Evolutionary conservation across 495 filamentous ascomycete genomes (phyloP).

Genomic region (Mytilinidion resinicola): DNA sequence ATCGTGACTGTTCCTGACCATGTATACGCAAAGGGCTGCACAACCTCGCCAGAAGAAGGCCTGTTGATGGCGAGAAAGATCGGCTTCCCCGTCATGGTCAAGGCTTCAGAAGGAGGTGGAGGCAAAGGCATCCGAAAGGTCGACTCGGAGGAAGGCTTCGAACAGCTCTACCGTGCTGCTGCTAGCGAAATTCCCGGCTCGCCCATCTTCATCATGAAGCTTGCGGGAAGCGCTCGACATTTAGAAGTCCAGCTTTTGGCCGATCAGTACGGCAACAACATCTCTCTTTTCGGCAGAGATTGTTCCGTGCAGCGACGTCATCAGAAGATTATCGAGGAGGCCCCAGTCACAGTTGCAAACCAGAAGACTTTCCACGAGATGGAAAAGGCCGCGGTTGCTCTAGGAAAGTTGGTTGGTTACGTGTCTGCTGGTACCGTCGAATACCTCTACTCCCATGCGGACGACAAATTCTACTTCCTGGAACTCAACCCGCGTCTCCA

Average conservation of each 20-base stretch:
- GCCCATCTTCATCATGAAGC: slow-evolving; percentile 99
- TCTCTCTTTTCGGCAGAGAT: slow-evolving; percentile 96
- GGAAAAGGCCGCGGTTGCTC: slow-evolving; percentile 92
- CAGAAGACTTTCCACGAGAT: slow-evolving; percentile 83
- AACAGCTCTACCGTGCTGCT: slow-evolving; percentile 82
- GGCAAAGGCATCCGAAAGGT: slow-evolving; percentile 99
- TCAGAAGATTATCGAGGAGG: slow-evolving; percentile 99
- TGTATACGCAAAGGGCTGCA: slow-evolving; percentile 87
- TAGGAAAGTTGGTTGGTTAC: slow-evolving; percentile 92
- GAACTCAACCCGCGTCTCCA: slow-evolving; percentile 97
- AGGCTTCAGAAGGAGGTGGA: slow-evolving; percentile 98
- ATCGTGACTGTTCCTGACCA: slow-evolving; percentile 89
- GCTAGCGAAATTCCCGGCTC: slow-evolving; percentile 98
- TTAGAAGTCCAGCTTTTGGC: slow-evolving; percentile 95
- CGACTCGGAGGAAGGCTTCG: slow-evolving; percentile 76
- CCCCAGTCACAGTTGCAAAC: slow-evolving; percentile 92
- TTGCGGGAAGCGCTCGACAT: slow-evolving; percentile 92
- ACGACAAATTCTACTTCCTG: slow-evolving; percentile 99
- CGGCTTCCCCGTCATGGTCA: slow-evolving; percentile 98
- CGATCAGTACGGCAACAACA: slow-evolving; percentile 99
- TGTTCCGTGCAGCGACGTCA: slow-evolving; percentile 98
- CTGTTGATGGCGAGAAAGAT: slow-evolving; percentile 80
- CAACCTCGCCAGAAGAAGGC: slow-evolving; percentile 79
- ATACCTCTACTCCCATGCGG: slow-evolving; percentile 96
- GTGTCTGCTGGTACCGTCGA: slow-evolving; percentile 98